Base-by-base conservation (phyloP, 2,329 filamentous ascomycete species). In the Zymoseptoria pseudotritici region DNA sequence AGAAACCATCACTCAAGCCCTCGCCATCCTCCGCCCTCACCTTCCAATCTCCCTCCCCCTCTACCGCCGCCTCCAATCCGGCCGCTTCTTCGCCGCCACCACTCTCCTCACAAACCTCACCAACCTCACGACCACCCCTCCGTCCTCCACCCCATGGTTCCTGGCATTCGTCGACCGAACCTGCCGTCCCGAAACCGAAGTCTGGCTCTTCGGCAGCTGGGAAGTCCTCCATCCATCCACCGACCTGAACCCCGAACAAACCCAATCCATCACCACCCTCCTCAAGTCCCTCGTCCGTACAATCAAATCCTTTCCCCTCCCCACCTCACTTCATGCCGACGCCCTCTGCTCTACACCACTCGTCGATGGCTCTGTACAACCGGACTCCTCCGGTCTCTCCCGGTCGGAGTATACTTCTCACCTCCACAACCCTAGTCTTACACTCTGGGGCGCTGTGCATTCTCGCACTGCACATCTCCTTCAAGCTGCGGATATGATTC, bases 91-190 rank as follows among this genome's bases (percentile, higher is more conserved):
- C 36, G 52, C 81, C 72, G 42, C 73, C 72, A 65, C 74, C 71
- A 65, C 77, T 74, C 5, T 81, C 69, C 58, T 73, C 81, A 69
- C 70, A 1, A 72, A 67, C 52, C 50, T 65, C 84, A 17, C 71
- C 77, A 52, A 73, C 72, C 11, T 72, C 71, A 24, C 51, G 52
- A 57, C 17, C 58, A 54, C 7, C 3, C 26, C 20, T 22, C 21
- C n/a, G 20, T n/a, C 7, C 20, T 53, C 20, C 13, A 54, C 26
- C 50, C 58, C 58, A 5, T 76, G 73, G 67, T 85, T 88, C 68
- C 79, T 81, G 0, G 83, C 82, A 0, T 88, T 85, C 67, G 69
- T 87, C 5, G 86, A 90, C 70, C 77, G 86, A 20, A 80, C 80
- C 3, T 78, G 78, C 57, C 78, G 80, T 0, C 84, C 83, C 0